phyloP scores from a whole-genome alignment of 1,284 basidiomycete species.

The Moesziomyces parantarcticus region DNA sequence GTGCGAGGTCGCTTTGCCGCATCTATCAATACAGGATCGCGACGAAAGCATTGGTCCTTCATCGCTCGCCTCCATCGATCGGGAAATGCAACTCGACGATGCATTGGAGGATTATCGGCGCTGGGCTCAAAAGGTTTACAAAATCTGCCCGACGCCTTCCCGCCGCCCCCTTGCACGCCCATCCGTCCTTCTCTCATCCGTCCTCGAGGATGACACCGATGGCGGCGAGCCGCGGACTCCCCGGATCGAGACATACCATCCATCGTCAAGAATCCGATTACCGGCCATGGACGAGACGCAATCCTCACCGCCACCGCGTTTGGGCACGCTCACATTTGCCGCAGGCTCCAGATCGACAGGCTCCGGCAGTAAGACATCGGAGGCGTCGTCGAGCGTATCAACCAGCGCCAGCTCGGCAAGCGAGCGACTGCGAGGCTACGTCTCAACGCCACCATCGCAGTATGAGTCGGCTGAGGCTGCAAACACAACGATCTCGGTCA shows the following conservation, averaged over 20 bases:
- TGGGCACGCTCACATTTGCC: background rate
- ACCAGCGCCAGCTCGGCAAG: background rate
- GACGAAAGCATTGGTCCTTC: constrained; percentile 11
- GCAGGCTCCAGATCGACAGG: background rate
- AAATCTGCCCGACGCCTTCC: background rate
- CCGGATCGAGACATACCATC: constrained; percentile 12
- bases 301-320: background rate
- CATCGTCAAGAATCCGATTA: constrained; percentile 9
- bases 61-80: constrained; percentile 19
- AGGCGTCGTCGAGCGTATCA: background rate
- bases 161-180: background rate
- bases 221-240: constrained; percentile 6
- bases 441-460: background rate
- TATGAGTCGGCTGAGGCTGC: background rate
- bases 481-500: background rate
- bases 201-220: constrained; percentile 1
- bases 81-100: constrained; percentile 26
- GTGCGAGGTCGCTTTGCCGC: constrained; percentile 4
- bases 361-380: background rate
- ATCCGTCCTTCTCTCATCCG: background rate
- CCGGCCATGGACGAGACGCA: background rate
- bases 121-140: constrained; percentile 13
- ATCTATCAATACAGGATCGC: background rate
- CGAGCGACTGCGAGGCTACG: background rate
- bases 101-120: constrained; percentile 12